These are phyloP conservation scores for Chlorella sp. DNA, from an alignment of 139 green algal genomes.

Conservation along the genomic window DNA sequence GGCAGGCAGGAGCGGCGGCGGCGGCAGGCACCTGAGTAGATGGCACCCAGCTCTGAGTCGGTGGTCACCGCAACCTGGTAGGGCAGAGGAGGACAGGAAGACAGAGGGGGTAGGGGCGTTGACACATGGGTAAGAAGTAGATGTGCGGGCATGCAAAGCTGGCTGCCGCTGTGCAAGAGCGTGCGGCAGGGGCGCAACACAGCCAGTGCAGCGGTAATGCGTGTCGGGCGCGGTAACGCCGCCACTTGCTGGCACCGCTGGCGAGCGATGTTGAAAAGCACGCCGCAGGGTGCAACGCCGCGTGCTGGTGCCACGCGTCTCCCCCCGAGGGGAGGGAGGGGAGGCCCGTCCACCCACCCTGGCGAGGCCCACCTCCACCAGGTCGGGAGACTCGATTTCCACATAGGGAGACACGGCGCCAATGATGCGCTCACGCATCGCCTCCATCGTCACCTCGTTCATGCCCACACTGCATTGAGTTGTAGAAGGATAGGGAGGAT, in stretches of 20 bases:
- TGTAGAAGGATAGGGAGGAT: neutral
- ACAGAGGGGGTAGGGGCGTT: neutral
- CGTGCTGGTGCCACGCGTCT: too few species aligned
- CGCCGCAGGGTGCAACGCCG: too few species aligned
- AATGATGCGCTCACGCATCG: slow-evolving; percentile 87
- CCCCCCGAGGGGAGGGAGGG: too few species aligned
- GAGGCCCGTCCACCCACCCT: too few species aligned
- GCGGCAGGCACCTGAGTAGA: slow-evolving; percentile 73
- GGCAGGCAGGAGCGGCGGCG: too few species aligned
- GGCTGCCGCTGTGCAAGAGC: neutral
- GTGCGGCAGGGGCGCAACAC: neutral
- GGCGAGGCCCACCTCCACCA: slow-evolving; percentile 69
- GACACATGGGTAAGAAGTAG: neutral
- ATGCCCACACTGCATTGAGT: slow-evolving; percentile 72
- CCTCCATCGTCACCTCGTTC: slow-evolving; percentile 70
- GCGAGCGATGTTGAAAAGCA: too few species aligned
- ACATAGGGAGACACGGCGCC: slow-evolving; percentile 83
- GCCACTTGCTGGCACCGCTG: too few species aligned
- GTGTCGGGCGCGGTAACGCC: too few species aligned
- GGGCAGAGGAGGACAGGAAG: neutral
- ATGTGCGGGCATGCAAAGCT: neutral
- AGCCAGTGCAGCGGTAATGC: neutral
- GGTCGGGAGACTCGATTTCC: slow-evolving; percentile 83
- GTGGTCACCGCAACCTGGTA: slow-evolving; percentile 74
- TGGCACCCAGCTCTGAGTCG: slow-evolving; percentile 84